These are phyloP conservation scores for Apostasia shenzhenica DNA, from an alignment of 106 monocot genomes.

Conservation along the genomic window DNA sequence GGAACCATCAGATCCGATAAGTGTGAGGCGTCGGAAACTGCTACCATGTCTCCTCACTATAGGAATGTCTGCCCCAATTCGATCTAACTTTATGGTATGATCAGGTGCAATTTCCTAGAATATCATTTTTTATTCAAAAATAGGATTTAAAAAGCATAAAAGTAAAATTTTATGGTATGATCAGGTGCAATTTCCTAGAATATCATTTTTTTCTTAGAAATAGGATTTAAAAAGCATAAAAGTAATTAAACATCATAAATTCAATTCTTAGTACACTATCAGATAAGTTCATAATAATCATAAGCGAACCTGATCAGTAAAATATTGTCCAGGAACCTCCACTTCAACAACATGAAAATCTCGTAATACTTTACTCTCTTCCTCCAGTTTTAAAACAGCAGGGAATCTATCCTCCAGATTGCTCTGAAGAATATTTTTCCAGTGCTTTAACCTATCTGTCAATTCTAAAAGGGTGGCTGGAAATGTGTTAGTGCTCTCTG, in stretches of 20 bases:
- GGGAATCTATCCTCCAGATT: conserved; percentile 99
- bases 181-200: conserved; percentile 92
- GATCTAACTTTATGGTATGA: conserved; percentile 93
- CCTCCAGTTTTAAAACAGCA: conserved; percentile 88
- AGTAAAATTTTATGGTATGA: conserved; percentile 95
- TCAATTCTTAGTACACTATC: not conserved
- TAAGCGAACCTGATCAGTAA: conserved; percentile 80
- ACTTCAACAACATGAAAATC: conserved; percentile 99
- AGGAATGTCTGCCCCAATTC: conserved; percentile 90
- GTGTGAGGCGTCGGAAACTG: conserved; percentile 90
- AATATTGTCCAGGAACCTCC: conserved; percentile 96
- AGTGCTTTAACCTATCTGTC: conserved; percentile 88
- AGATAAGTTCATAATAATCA: not conserved
- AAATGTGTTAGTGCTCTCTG: conserved; percentile 89
- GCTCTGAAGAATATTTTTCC: conserved; percentile 98
- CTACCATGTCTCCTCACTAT: conserved; percentile 93
- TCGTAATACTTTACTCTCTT: conserved; percentile 89
- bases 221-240: not conserved
- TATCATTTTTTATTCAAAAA: not conserved
- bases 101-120: conserved; percentile 92
- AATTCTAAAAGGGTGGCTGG: conserved; percentile 78
- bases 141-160: not conserved
- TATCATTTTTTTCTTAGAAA: not conserved
- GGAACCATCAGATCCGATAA: conserved; percentile 99
- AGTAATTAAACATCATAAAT: no score